A percentile compares a stretch with the other conserved stretches of the same genome.
Conservation (phyloP, 768 basidiomycete genomes). For the Sarcomyxa edulis region DNA sequence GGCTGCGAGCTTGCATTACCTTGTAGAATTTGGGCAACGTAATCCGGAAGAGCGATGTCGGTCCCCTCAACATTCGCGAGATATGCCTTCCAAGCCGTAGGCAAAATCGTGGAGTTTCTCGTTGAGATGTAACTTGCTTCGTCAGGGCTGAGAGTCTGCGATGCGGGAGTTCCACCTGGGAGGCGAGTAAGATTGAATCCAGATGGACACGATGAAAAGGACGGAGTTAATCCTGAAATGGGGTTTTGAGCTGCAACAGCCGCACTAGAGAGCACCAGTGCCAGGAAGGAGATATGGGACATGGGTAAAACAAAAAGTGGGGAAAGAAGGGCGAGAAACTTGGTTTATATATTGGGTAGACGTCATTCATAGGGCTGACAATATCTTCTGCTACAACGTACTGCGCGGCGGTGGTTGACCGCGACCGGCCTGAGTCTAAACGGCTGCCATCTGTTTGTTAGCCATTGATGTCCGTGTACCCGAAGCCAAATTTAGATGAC, state of each 20-base stretch:
- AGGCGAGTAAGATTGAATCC: slow-evolving; percentile 1
- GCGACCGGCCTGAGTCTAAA: too few species aligned
- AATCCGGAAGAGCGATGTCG: neutral
- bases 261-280: too few species aligned
- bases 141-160: neutral
- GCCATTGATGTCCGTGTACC: too few species aligned
- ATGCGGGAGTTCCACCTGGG: neutral
- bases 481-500: too few species aligned
- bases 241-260: too few species aligned
- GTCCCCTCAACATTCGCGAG: neutral
- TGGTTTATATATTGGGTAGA: neutral
- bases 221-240: too few species aligned
- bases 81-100: slow-evolving; percentile 3
- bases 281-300: too few species aligned
- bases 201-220: neutral
- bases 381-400: neutral
- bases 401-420: too few species aligned
- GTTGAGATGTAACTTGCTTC: neutral
- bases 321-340: neutral
- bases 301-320: neutral
- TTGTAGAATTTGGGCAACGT: slow-evolving; percentile 1
- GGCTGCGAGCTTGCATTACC: slow-evolving; percentile 17
- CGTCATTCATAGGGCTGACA: neutral
- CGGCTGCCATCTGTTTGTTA: too few species aligned
- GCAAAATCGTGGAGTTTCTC: neutral